A percentile compares a stretch with the other conserved stretches of the same genome.
These are phyloP conservation scores for Asterochloris sp. DNA, from an alignment of 139 green algal species.

Conservation along the genomic window DNA sequence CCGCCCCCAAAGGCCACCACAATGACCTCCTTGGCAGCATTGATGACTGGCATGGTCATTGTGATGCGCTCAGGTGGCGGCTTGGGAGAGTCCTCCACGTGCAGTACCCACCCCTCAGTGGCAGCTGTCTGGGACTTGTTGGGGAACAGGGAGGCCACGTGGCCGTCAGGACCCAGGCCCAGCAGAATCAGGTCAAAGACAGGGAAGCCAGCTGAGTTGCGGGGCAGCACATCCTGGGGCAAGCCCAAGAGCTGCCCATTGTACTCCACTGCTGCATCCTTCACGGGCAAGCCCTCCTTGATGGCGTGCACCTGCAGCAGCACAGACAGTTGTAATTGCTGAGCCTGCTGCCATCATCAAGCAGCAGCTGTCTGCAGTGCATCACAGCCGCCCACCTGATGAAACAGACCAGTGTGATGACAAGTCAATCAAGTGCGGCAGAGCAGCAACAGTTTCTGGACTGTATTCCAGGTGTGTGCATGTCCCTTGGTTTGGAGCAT, in stretches of 20 bases:
- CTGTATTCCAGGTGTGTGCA: too few species aligned
- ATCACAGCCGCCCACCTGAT: too few species aligned
- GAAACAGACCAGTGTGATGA: too few species aligned
- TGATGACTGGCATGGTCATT: constrained; percentile 83
- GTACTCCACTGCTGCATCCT: constrained; percentile 49
- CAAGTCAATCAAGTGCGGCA: too few species aligned
- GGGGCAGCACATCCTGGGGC: constrained; percentile 9
- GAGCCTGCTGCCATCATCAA: too few species aligned
- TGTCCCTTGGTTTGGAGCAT: too few species aligned
- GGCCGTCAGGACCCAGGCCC: constrained; percentile 94
- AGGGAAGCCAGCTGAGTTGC: constrained; percentile 30
- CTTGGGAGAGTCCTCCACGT: constrained; percentile 92
- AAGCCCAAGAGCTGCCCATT: constrained; percentile 32
- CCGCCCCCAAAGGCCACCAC: constrained; percentile 62
- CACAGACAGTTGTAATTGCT: too few species aligned
- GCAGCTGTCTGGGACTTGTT: constrained; percentile 58
- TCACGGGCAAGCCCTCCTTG: constrained; percentile 42
- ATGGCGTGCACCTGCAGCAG: constrained; percentile 36
- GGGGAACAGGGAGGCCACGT: constrained; percentile 98
- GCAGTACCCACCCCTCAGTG: constrained; percentile 80
- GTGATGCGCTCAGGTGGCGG: constrained; percentile 96
- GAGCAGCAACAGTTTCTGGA: too few species aligned
- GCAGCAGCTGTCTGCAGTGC: too few species aligned
- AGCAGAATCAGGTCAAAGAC: constrained; percentile 91
- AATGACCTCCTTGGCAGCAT: constrained; percentile 57